These are phyloP conservation scores for Sporothrix inflata DNA, from an alignment of 2,329 filamentous ascomycete species.

Conservation along the genomic window DNA sequence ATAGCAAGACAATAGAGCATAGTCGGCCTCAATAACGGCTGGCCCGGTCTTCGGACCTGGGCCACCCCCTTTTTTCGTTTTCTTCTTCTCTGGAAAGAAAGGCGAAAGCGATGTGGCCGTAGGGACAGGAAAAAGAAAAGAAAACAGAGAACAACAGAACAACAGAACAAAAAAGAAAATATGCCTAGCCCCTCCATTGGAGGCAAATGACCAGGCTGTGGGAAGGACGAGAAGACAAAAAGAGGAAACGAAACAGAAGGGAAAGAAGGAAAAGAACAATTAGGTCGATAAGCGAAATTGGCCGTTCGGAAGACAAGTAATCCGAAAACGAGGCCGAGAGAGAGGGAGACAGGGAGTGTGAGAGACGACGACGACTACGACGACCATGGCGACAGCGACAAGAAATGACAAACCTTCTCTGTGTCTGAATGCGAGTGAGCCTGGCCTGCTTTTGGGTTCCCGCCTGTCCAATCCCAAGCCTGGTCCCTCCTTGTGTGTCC, in stretches of 20 bases:
- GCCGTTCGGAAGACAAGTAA: not conserved
- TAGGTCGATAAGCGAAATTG: not conserved
- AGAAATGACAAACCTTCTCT: not conserved
- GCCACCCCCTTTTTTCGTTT: no score
- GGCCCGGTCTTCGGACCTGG: no score
- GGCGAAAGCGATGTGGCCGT: not conserved
- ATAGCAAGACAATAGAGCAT: not conserved
- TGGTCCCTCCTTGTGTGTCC: not conserved
- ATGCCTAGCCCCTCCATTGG: not conserved
- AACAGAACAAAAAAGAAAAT: not conserved
- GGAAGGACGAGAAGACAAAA: not conserved
- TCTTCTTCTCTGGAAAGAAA: not conserved
- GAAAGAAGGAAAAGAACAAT: constrained; percentile 11
- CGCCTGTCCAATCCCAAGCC: not conserved
- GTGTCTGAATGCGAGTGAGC: not conserved
- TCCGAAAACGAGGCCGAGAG: not conserved
- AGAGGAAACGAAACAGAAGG: not conserved
- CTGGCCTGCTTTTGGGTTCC: not conserved
- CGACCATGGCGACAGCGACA: not conserved
- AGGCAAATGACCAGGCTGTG: not conserved
- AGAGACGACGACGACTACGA: not conserved
- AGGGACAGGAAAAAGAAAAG: not conserved
- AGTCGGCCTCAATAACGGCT: not conserved
- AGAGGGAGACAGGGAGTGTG: not conserved
- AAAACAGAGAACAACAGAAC: not conserved